phyloP scores from a whole-genome alignment of 2,329 filamentous ascomycete species.

The Trichoderma semiorbis region DNA sequence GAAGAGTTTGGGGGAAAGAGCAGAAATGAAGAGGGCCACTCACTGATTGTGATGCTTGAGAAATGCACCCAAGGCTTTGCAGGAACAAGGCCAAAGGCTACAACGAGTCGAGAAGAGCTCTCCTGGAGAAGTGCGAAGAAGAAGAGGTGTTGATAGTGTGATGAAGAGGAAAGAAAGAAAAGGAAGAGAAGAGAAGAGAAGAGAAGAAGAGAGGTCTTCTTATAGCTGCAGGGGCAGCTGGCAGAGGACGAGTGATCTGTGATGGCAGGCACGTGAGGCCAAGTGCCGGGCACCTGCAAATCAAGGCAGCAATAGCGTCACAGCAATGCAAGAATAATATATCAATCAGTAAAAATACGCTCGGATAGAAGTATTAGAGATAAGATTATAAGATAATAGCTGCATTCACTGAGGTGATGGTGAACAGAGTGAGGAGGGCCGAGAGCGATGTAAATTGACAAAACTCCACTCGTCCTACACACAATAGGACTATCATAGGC shows the following conservation, averaged over 20 bases:
- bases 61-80: not conserved
- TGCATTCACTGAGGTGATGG: not conserved
- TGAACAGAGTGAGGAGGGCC: not conserved
- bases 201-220: not conserved
- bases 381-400: not conserved
- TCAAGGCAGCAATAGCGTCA: not conserved
- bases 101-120: not conserved
- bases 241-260: conserved; percentile 1
- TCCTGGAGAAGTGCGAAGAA: not conserved
- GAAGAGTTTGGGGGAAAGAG: not conserved
- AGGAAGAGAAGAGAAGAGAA: not conserved
- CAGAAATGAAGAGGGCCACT: not conserved
- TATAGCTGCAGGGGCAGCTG: conserved; percentile 7
- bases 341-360: not conserved
- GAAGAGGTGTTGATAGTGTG: not conserved
- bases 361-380: not conserved
- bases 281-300: conserved; percentile 1
- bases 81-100: not conserved
- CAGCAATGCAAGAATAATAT: not conserved
- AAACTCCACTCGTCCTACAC: not conserved
- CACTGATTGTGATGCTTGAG: not conserved
- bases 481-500: not conserved
- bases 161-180: conserved; percentile 8
- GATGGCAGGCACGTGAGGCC: conserved; percentile 8
- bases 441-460: not conserved